Evolutionary conservation across 75 land plant genomes (phyloP), one percentile per base, ranked within the genome.

Genomic region (Cryptomeria japonica): DNA sequence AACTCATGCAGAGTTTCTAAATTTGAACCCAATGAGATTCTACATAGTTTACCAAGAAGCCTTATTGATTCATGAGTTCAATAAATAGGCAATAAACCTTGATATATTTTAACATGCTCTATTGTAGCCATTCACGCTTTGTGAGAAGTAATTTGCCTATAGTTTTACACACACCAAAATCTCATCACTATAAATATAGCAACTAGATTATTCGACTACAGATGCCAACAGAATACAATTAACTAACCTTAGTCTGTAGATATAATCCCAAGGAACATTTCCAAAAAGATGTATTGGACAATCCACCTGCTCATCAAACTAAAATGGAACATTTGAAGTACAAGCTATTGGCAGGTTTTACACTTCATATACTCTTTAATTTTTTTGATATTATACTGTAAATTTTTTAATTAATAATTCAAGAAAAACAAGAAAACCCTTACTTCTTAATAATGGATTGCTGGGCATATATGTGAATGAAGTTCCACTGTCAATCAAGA

Each of bases 401-500:
- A 53, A 70, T 49, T 19, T 15, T 11, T 47, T 32, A 18, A 19
- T n/a, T n/a, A 86, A 82, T 72, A 47, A 41, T 73, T 34, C 42
- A 70, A 25, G 9, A 84, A 89, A 61, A n/a, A 28, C 47, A 72
- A 19, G n/a, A 44, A 83, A 37, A 85, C 18, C 34, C 86, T 78
- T 93, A 96, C 98, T 93, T 94, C 95, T 39, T 51, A 0, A 44
- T 87, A 92, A 96, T 0, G 88, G 90, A 85, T 88, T 92, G 4
- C 82, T 55, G n/a, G 96, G 98, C 78, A 96, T 86, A 89, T 87
- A 94, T 53, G 97, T 96, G 87, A 96, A 95, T 28, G 98, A 95
- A 49, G 97, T 91, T 25, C 98, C 98, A 86, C 94, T 96, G 85
- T 96, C 98, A 86, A 96, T 87, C 68, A 91, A 77, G 39, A 92